phyloP scores from a whole-genome alignment of 1,284 basidiomycete genomes.

The Athelia sp. region DNA sequence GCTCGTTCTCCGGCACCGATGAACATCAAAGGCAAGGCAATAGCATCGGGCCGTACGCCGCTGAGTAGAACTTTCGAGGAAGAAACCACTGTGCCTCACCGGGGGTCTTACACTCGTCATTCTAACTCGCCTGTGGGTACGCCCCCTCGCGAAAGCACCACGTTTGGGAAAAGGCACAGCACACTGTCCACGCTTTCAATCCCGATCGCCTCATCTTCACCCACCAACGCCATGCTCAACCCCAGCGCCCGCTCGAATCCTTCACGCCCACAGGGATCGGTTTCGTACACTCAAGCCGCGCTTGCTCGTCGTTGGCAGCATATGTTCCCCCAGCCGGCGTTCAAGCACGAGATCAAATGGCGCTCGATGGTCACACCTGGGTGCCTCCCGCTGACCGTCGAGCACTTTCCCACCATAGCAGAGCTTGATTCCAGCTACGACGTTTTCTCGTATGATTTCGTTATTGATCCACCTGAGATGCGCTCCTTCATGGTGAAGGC shows the following conservation, averaged over 20 bases:
- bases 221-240: slow-evolving; percentile 9
- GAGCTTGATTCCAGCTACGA: slow-evolving; percentile 80
- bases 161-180: slow-evolving; percentile 52
- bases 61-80: slow-evolving; percentile 54
- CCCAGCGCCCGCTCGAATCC: slow-evolving; percentile 55
- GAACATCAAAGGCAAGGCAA: slow-evolving; percentile 42
- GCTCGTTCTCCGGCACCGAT: slow-evolving; percentile 39
- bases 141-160: slow-evolving; percentile 59
- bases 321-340: slow-evolving; percentile 71
- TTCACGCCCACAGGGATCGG: slow-evolving; percentile 48
- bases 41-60: slow-evolving; percentile 32
- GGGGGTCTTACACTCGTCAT: slow-evolving; percentile 40
- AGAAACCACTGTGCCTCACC: slow-evolving; percentile 38
- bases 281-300: slow-evolving; percentile 59
- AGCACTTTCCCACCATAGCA: slow-evolving; percentile 74
- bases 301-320: slow-evolving; percentile 89
- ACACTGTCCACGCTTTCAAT: slow-evolving; percentile 35
- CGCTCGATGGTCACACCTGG: slow-evolving; percentile 77
- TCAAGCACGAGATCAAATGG: slow-evolving; percentile 93
- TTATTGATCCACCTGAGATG: slow-evolving; percentile 74
- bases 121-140: slow-evolving; percentile 53
- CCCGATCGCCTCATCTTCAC: slow-evolving; percentile 45
- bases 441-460: slow-evolving; percentile 77
- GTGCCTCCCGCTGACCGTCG: slow-evolving; percentile 91
- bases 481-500: slow-evolving; percentile 73